Percentiles rank a stretch among this genome's conserved stretches.
phyloP scores from a whole-genome alignment of 208 protist genomes.

The Crithidia fasciculata region DNA sequence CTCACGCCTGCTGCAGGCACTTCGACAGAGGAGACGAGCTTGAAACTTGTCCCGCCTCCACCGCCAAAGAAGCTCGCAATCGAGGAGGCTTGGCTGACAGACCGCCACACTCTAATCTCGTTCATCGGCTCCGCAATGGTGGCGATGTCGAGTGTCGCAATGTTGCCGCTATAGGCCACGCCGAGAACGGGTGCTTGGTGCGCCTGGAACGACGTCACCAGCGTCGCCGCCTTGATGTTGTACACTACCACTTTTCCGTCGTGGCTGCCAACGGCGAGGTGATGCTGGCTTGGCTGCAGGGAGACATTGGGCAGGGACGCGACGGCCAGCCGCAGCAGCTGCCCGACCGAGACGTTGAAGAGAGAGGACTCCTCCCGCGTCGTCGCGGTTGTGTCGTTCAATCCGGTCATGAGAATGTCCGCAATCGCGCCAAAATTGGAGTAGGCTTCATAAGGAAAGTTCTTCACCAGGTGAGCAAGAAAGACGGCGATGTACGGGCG shows the following conservation, averaged over 20 bases:
- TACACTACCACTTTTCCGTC: slow-evolving; percentile 77
- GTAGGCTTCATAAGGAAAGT: slow-evolving; percentile 35
- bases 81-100: slow-evolving; percentile 31
- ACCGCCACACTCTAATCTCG: slow-evolving; percentile 69
- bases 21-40: slow-evolving; percentile 32
- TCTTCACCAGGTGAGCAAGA: slow-evolving; percentile 35
- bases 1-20: slow-evolving; percentile 25
- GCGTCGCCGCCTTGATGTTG: slow-evolving; percentile 60
- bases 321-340: slow-evolving; percentile 51
- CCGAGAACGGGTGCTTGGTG: slow-evolving; percentile 56
- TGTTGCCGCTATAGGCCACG: slow-evolving; percentile 83
- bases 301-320: slow-evolving; percentile 71
- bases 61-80: slow-evolving; percentile 51
- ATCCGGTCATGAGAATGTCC: slow-evolving; percentile 20
- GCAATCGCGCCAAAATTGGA: slow-evolving; percentile 28
- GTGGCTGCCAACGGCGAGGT: slow-evolving; percentile 62
- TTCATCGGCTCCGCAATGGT: slow-evolving; percentile 71
- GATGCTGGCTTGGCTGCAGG: slow-evolving; percentile 72
- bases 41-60: slow-evolving; percentile 29
- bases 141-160: slow-evolving; percentile 68
- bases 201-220: slow-evolving; percentile 66
- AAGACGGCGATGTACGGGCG: slow-evolving; percentile 40
- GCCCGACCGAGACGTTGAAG: slow-evolving; percentile 44
- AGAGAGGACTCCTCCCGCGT: slow-evolving; percentile 37
- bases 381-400: slow-evolving; percentile 9